phyloP scores from a whole-genome alignment of 257 asterid species.

The Vinca minor region DNA sequence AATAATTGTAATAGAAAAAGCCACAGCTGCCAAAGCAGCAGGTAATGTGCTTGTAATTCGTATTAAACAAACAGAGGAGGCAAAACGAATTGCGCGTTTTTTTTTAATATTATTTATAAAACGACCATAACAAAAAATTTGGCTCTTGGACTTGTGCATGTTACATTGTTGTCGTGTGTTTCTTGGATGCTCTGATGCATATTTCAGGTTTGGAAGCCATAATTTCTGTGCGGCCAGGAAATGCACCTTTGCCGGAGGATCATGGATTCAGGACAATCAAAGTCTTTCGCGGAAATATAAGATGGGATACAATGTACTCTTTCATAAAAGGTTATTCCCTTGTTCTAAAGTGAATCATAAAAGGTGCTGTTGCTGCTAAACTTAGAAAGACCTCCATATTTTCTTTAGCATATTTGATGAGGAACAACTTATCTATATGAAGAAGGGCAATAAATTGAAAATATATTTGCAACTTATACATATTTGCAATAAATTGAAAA shows the following conservation, averaged over 20 bases:
- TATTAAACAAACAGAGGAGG: constrained; percentile 79
- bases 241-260: too few relatives aligned
- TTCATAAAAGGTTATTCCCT: neutral
- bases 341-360: neutral
- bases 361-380: too few relatives aligned
- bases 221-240: too few relatives aligned
- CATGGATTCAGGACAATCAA: constrained; percentile 50
- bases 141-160: neutral
- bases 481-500: too few relatives aligned
- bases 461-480: too few relatives aligned
- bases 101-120: neutral
- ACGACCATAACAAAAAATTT: neutral
- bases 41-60: too few relatives aligned
- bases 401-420: too few relatives aligned
- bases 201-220: constrained; percentile 67
- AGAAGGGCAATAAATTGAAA: too few relatives aligned
- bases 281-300: constrained; percentile 57
- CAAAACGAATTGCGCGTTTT: constrained; percentile 6
- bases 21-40: too few relatives aligned
- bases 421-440: too few relatives aligned
- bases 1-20: too few relatives aligned
- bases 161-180: constrained; percentile 1
- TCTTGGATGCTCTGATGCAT: neutral
- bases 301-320: neutral
- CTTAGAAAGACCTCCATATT: too few relatives aligned